phyloP scores from a whole-genome alignment of 352 stramenopile species.

The Stramenopiles sp. region DNA sequence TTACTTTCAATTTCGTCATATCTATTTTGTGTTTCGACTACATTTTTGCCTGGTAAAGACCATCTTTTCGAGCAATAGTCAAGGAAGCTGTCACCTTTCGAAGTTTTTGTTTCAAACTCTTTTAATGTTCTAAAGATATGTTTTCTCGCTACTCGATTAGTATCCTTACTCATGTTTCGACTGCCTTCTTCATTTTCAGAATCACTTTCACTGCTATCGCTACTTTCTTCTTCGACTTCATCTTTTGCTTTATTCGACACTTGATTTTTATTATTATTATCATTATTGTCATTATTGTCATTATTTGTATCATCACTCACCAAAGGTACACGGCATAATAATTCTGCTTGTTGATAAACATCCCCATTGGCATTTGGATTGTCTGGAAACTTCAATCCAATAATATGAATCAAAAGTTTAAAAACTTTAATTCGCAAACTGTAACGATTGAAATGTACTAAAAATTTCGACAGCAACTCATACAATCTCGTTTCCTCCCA shows the following conservation, averaged over 20 bases:
- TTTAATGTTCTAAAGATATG: neutral
- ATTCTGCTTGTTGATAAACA: neutral
- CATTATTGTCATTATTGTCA: too few species aligned
- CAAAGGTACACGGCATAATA: neutral
- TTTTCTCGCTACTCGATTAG: too few species aligned
- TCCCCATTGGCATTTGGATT: neutral
- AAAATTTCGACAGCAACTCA: neutral
- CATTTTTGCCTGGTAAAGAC: neutral
- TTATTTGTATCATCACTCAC: too few species aligned
- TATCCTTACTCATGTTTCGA: too few species aligned
- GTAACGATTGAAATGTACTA: neutral
- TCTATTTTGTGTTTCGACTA: neutral
- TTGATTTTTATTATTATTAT: too few species aligned
- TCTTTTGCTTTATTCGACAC: too few species aligned
- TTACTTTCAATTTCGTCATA: neutral
- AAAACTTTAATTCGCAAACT: neutral
- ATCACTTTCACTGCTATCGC: neutral
- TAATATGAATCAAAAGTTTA: neutral
- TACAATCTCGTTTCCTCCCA: neutral
- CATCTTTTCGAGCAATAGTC: neutral
- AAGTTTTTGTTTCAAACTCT: neutral
- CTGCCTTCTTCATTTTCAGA: neutral
- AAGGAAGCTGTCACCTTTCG: neutral
- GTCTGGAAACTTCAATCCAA: neutral
- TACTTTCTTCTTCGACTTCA: too few species aligned